These are phyloP conservation scores for Crucihimalaya himalaica DNA, from an alignment of 345 rosid genomes.

Conservation along the genomic window DNA sequence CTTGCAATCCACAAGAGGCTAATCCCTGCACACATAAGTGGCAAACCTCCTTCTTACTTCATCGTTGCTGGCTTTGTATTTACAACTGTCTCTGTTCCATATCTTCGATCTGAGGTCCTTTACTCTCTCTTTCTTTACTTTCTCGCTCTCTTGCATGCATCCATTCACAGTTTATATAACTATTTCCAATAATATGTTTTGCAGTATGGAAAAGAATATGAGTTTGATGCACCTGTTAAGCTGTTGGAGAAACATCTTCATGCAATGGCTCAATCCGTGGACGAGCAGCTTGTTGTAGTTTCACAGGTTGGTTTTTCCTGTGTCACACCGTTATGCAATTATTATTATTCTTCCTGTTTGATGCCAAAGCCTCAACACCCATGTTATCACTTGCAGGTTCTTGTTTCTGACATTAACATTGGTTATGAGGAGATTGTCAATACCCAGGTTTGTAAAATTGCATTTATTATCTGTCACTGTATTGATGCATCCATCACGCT, in stretches of 20 bases:
- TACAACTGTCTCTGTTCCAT: constrained; percentile 81
- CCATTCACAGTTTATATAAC: neutral
- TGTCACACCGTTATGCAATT: neutral
- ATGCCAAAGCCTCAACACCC: neutral
- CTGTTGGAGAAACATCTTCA: constrained; percentile 86
- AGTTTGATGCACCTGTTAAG: constrained; percentile 94
- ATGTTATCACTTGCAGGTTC: constrained; percentile 54
- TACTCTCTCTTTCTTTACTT: neutral
- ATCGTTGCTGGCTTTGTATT: constrained; percentile 93
- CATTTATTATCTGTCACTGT: neutral
- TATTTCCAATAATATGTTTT: constrained; percentile 9
- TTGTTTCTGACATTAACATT: constrained; percentile 88
- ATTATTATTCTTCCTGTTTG: neutral
- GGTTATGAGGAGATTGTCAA: constrained; percentile 96
- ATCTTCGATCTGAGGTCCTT: constrained; percentile 87
- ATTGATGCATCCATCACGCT: constrained; percentile 7
- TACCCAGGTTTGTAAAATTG: constrained; percentile 59
- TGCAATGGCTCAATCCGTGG: constrained; percentile 80
- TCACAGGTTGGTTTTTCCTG: constrained; percentile 63
- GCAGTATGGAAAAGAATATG: constrained; percentile 96
- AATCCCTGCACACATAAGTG: constrained; percentile 79
- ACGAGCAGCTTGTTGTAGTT: constrained; percentile 87
- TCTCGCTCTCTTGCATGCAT: neutral
- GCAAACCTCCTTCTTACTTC: constrained; percentile 86
- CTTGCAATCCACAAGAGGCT: constrained; percentile 84